These are phyloP conservation scores for Exserohilum turcica DNA, from an alignment of 2,329 filamentous ascomycete species.

Conservation along the genomic window DNA sequence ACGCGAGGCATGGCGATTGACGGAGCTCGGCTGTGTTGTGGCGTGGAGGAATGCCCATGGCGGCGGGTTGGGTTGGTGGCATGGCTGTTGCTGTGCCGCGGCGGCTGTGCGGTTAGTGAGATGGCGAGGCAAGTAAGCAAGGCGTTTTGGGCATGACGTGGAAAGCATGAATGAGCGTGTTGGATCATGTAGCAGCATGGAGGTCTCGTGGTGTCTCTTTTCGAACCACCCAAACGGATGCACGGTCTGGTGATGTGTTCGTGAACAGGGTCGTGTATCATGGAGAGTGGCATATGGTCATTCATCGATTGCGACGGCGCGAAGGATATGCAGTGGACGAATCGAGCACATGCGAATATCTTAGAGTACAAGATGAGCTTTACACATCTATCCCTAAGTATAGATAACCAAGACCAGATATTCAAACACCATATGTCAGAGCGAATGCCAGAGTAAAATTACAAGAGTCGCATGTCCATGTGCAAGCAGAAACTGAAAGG, in stretches of 20 bases:
- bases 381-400: too few relatives aligned
- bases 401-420: neutral
- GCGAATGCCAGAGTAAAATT: neutral
- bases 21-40: too few relatives aligned
- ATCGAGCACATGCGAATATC: too few relatives aligned
- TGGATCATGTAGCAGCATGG: neutral
- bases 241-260: neutral
- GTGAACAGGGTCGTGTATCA: neutral
- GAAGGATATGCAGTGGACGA: too few relatives aligned
- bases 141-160: neutral
- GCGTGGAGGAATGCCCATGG: too few relatives aligned
- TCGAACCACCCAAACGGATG: neutral
- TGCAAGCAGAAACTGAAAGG: constrained; percentile 7
- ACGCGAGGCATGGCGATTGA: too few relatives aligned
- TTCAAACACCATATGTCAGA: constrained; percentile 1
- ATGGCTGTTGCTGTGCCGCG: neutral
- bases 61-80: neutral
- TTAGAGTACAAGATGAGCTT: neutral
- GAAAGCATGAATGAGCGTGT: neutral
- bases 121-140: neutral
- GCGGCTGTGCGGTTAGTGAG: neutral
- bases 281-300: neutral
- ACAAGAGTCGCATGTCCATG: neutral
- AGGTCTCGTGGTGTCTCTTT: neutral
- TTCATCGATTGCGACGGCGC: neutral